Evolutionary conservation across 352 stramenopile species (phyloP), one percentile per base, ranked within the genome.

Genomic region (Peronospora farinosa): DNA sequence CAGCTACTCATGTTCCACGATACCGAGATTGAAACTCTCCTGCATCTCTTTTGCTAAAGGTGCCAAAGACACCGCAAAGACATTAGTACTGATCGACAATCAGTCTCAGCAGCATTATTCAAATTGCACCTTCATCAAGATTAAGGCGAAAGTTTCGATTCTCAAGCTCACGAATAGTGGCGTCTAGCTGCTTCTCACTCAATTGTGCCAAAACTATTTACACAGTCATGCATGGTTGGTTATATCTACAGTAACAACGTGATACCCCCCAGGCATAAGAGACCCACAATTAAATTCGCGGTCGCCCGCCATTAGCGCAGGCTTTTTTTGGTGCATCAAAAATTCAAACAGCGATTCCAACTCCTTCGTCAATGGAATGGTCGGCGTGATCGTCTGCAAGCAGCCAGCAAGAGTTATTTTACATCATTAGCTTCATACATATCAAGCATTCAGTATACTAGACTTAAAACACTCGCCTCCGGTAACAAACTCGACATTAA

Each of bases 71-170:
- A 5, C 6, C 40, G 39, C 16, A 51, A 55, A 39, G 21, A 41
- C 16, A 57, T 30, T 35, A 30, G 49, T 37, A 50, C 17, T 5
- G 30, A 23, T 39, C 0, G 0, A 10, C 21, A 28, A 41, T 56
- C 10, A 43, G 16, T 43, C 25, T n/a, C 21, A 44, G 9, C 4
- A n/a, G 6, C 17, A 25, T 12, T 2, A 21, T 7, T 36, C 13
- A 5, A 9, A 31, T 39, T 61, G 37, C 21, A 86, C 78, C 72
- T 81, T 90, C 79, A 17, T 90, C 79, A 16, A 87, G 67, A 47
- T 90, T 86, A 10, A 90, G 69, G 3, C 76, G 64, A 48, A 90
- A 90, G 53, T 90, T 88, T 68, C 72, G 84, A 51, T 90, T 90
- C 53, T 86, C 72, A 7, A 90, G 74, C 54, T 88, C 79, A n/a